Evolutionary conservation across 2,329 filamentous ascomycete species (phyloP), one percentile per base, ranked within the genome.

Genomic region (Hypoxylon sp.): DNA sequence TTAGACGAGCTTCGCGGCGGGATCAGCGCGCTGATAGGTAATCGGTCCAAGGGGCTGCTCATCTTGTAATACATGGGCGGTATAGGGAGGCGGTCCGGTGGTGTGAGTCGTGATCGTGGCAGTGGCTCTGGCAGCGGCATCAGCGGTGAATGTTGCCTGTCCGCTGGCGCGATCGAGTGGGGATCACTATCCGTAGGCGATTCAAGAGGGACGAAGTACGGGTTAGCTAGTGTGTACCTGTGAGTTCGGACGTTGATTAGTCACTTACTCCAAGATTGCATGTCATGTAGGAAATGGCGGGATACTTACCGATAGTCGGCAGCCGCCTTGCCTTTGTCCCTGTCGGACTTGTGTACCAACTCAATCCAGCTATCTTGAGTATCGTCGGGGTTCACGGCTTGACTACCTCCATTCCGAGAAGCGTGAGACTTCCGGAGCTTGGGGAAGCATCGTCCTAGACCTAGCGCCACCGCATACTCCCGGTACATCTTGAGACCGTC

Each of bases 401-500:
- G 53, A 11, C n/a, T 3, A 25, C 51, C 21, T 41, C 19, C 17
- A 6, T 21, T 7, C 9, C 10, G 36, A 25, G 34, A 5, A 32
- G 14, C 36, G 4, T 28, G 53, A 25, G 43, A 28, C 23, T 38
- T 5, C 11, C 13, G 32, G 14, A 69, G 32, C 2, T 32, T 60
- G 5, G 46, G 52, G 43, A 70, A 63, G 2, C 46, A 65, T 5
- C 25, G 34, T 3, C 25, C 61, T 17, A 77, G 43, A 9, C 72
- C 62, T 5, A 74, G 2, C 2, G 52, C 23, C 23, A 45, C 17
- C 2, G 70, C 70, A 57, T 71, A 73, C 3, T 38, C 28, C 5
- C 85, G 80, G 74, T 88, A 88, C 57, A 78, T 79, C 62, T 85
- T 85, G 65, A 83, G 77, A 10, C 85, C 84, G 30, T 88, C 86